Evolutionary conservation across 805 yeast species (phyloP).

Genomic region (Candida cerambycidarum): DNA sequence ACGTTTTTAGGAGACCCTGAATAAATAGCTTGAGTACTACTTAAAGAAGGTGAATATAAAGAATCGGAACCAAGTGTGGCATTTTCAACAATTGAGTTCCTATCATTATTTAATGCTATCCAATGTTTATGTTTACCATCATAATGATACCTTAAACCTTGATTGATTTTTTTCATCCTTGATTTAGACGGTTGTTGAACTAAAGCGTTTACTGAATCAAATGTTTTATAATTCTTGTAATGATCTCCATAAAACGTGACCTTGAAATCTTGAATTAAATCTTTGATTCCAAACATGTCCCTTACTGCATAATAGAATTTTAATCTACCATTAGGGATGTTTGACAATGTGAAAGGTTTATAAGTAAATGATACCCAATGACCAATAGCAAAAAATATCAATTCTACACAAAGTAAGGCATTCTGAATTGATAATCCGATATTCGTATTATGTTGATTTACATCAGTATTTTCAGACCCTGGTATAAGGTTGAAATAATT

Average conservation of each 20-base stretch:
- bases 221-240: constrained; percentile 73
- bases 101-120: constrained; percentile 42
- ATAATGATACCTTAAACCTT: constrained; percentile 78
- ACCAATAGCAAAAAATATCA: constrained; percentile 82
- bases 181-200: constrained; percentile 68
- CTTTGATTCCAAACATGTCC: constrained; percentile 78
- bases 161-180: constrained; percentile 66
- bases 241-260: constrained; percentile 66
- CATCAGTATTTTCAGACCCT: constrained; percentile 23
- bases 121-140: constrained; percentile 84
- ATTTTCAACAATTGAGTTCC: constrained; percentile 13
- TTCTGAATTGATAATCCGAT: constrained; percentile 70
- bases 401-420: constrained; percentile 75
- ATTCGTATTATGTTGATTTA: constrained; percentile 26
- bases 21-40: constrained; percentile 30
- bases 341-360: constrained; percentile 60
- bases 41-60: constrained; percentile 23
- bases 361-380: constrained; percentile 86
- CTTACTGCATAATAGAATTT: constrained; percentile 60
- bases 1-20: constrained; percentile 26
- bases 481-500: constrained; percentile 49
- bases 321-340: constrained; percentile 68
- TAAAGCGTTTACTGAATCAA: constrained; percentile 75
- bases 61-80: constrained; percentile 14
- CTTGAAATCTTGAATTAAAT: constrained; percentile 74